Conservation (phyloP, 768 basidiomycete species). For the Auricularia sp. region DNA sequence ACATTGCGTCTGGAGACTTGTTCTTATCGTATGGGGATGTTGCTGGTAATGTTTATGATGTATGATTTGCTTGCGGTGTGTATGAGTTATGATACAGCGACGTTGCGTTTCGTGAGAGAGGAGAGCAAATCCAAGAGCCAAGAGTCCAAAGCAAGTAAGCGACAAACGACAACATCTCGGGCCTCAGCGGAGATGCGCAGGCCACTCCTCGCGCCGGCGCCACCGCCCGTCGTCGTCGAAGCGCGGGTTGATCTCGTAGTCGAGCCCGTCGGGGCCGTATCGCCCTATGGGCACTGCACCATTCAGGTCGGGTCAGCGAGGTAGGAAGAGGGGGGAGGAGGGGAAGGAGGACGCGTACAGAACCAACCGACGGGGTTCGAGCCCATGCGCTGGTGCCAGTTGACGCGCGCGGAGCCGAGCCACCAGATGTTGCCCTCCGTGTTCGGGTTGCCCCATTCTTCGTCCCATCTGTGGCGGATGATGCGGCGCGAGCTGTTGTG, state of each 20-base stretch:
- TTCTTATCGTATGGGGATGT: too few species aligned
- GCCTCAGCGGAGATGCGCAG: constrained; percentile 47
- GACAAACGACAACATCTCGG: too few species aligned
- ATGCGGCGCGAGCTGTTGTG: constrained; percentile 8
- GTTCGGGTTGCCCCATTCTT: constrained; percentile 69
- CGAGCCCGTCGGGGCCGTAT: constrained; percentile 41
- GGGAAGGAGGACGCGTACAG: too few species aligned
- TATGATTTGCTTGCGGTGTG: too few species aligned
- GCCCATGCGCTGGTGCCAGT: constrained; percentile 85
- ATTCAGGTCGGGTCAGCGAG: neutral
- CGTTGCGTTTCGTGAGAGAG: too few species aligned
- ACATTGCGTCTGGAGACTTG: too few species aligned
- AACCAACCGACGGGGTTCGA: constrained; percentile 59
- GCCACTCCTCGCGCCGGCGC: constrained; percentile 63
- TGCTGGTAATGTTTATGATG: too few species aligned
- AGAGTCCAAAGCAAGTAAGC: too few species aligned
- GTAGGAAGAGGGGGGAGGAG: too few species aligned
- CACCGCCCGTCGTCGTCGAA: constrained; percentile 62
- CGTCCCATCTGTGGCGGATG: constrained; percentile 49
- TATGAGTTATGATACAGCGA: too few species aligned
- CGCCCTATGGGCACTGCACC: constrained; percentile 41
- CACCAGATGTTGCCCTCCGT: constrained; percentile 86
- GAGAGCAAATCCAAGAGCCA: too few species aligned
- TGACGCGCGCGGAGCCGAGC: constrained; percentile 47
- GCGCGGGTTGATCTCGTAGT: constrained; percentile 60